A percentile compares a stretch with the other conserved stretches of the same genome.
phyloP scores from a whole-genome alignment of 371 early-diverging fungal genomes.

The Lichtheimia corymbifera region DNA sequence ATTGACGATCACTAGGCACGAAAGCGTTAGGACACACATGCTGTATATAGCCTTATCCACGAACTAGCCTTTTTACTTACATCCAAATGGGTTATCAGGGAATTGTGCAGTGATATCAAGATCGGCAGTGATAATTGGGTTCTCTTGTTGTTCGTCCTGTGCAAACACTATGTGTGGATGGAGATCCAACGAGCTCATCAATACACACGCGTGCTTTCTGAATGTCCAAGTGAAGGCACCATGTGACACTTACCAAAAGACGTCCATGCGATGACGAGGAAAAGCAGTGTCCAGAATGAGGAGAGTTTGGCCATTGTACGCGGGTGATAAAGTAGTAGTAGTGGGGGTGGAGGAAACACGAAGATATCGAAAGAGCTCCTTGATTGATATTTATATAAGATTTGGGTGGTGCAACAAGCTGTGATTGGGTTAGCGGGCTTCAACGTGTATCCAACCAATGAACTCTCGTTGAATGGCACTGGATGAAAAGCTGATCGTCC shows the following conservation, averaged over 20 bases:
- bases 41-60: not conserved
- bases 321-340: not conserved
- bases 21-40: not conserved
- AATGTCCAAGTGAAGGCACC: no score
- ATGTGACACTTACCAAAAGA: conserved; percentile 4
- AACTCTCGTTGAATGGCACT: no score
- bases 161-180: conserved; percentile 24
- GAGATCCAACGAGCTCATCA: no score
- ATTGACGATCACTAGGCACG: conserved; percentile 41
- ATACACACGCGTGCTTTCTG: no score
- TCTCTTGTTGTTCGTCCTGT: conserved; percentile 18
- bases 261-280: conserved; percentile 5
- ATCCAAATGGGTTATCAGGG: conserved; percentile 48
- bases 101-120: conserved; percentile 47
- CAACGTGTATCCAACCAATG: no score
- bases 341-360: conserved; percentile 1
- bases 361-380: not conserved
- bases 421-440: no score
- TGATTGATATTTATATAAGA: no score
- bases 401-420: no score
- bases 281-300: conserved; percentile 8
- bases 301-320: conserved; percentile 2
- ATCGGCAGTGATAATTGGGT: conserved; percentile 18
- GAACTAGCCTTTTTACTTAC: conserved; percentile 28
- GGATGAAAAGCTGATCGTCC: no score